Percentiles rank a stretch among this genome's conserved stretches.
Conservation (phyloP, 495 filamentous ascomycete species). For the Neurospora sp. region DNA sequence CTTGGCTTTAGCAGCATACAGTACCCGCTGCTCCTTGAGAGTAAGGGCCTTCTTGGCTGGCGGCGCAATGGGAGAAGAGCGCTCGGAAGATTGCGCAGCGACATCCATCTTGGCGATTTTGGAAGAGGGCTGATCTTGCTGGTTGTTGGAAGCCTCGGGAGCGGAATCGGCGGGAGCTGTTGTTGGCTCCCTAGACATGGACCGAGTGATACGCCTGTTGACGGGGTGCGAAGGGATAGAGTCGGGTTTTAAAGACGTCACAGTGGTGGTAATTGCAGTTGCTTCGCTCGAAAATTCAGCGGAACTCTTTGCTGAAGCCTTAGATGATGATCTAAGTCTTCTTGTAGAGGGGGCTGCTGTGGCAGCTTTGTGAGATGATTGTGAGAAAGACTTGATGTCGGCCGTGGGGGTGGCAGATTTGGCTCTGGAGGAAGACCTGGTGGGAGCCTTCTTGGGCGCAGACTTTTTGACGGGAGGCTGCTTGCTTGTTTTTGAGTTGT, state of each 20-base stretch:
- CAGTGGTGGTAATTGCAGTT: background rate
- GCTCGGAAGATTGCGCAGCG: too few relatives aligned
- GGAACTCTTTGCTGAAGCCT: background rate
- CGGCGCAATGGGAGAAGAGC: too few relatives aligned
- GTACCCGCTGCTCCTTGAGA: too few relatives aligned
- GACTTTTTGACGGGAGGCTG: background rate
- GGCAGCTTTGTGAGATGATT: background rate
- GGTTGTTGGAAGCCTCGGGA: too few relatives aligned
- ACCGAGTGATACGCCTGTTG: background rate
- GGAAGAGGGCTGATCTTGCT: too few relatives aligned
- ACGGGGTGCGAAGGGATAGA: background rate
- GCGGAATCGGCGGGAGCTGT: too few relatives aligned
- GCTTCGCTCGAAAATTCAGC: background rate
- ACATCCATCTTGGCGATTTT: too few relatives aligned
- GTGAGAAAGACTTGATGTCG: background rate
- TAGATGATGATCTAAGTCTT: background rate
- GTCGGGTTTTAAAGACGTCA: background rate
- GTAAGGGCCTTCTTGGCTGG: background rate
- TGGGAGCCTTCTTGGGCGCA: background rate
- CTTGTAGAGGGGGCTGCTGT: background rate
- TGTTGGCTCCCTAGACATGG: background rate
- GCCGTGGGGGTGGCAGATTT: fast-evolving
- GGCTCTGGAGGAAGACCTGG: background rate
- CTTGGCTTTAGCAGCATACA: too few relatives aligned
- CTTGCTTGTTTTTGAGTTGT: background rate